Conservation (phyloP, 2,329 filamentous ascomycete genomes). For the Tympanopsis confertula region DNA sequence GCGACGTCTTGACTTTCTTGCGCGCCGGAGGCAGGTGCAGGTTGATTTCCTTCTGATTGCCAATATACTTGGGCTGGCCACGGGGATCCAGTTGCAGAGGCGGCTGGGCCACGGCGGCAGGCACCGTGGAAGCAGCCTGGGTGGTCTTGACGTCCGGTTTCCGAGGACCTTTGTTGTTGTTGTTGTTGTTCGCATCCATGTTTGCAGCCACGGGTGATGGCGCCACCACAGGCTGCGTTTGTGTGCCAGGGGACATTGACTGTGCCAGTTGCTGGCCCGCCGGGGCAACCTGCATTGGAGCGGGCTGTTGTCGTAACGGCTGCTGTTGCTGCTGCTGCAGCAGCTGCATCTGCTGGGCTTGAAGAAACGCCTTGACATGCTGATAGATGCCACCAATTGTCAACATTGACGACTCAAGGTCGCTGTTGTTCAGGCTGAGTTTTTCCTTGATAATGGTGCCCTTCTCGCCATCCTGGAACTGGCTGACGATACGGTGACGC, state of each 20-base stretch:
- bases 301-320: neutral
- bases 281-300: neutral
- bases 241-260: too few species aligned
- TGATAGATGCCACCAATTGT: neutral
- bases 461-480: conserved; percentile 37
- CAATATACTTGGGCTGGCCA: conserved; percentile 43
- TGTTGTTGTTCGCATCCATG: conserved; percentile 30
- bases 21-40: conserved; percentile 38
- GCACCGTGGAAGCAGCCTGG: conserved; percentile 43
- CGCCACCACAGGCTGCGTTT: conserved; percentile 12
- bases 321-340: conserved; percentile 17
- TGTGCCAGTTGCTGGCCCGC: neutral
- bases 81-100: conserved; percentile 47
- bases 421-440: conserved; percentile 25
- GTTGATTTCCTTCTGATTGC: conserved; percentile 38
- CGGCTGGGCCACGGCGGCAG: conserved; percentile 32
- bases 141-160: conserved; percentile 30
- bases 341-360: conserved; percentile 6
- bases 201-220: conserved; percentile 12
- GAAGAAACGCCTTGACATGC: conserved; percentile 5
- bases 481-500: conserved; percentile 38
- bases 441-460: conserved; percentile 30
- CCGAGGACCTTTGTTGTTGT: conserved; percentile 20
- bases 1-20: conserved; percentile 40
- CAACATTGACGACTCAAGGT: neutral